Evolutionary conservation across 1,284 basidiomycete genomes (phyloP).

Genomic region (Ceratobasidium sp.): DNA sequence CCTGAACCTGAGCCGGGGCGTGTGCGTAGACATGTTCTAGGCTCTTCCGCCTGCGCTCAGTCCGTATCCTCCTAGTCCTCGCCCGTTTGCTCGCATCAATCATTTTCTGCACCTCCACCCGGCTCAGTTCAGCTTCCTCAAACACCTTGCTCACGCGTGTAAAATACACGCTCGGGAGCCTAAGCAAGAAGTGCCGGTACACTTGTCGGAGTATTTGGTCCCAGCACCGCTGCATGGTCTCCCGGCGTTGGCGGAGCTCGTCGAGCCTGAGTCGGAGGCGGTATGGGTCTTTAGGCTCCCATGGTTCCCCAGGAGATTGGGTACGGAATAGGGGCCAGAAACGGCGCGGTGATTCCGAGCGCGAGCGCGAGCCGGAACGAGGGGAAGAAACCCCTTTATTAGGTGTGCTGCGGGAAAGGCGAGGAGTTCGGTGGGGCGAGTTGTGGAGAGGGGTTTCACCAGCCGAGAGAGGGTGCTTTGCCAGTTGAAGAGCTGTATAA

Average conservation of each 20-base stretch:
- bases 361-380: slow-evolving; percentile 19
- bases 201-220: slow-evolving; percentile 65
- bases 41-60: slow-evolving; percentile 5
- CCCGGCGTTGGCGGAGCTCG: slow-evolving; percentile 48
- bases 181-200: slow-evolving; percentile 72
- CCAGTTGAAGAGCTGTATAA: slow-evolving; percentile 22
- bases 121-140: slow-evolving; percentile 76
- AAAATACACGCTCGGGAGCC: slow-evolving; percentile 77
- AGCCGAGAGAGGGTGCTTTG: not conserved
- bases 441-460: not conserved
- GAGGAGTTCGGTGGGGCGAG: slow-evolving; percentile 17
- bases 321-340: slow-evolving; percentile 55
- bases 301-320: slow-evolving; percentile 62
- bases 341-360: slow-evolving; percentile 23
- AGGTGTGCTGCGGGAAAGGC: slow-evolving; percentile 12
- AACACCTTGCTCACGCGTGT: slow-evolving; percentile 75
- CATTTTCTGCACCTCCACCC: slow-evolving; percentile 75
- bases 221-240: slow-evolving; percentile 53
- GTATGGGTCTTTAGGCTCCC: slow-evolving; percentile 63
- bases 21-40: slow-evolving; percentile 6
- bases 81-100: slow-evolving; percentile 60
- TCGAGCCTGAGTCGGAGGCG: slow-evolving; percentile 53
- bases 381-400: slow-evolving; percentile 17
- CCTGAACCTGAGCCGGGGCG: too few relatives aligned
- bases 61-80: slow-evolving; percentile 33